A percentile compares a stretch with the other conserved stretches of the same genome.
Conservation (phyloP, 2,329 filamentous ascomycete species). For the Nothophoma quercina region DNA sequence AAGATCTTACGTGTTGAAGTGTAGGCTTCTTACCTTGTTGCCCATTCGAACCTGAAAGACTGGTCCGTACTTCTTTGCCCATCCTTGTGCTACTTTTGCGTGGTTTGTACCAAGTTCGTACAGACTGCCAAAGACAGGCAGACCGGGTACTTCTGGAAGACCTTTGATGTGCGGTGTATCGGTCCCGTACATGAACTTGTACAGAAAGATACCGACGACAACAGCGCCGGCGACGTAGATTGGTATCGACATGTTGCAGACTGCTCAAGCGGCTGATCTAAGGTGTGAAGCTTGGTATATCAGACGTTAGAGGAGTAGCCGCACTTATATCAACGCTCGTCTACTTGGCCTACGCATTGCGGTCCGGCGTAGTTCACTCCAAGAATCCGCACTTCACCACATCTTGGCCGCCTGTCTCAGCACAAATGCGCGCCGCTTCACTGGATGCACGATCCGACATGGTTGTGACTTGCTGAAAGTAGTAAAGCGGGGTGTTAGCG, state of each 20-base stretch:
- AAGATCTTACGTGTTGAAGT: background rate
- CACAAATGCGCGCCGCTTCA: conserved; percentile 7
- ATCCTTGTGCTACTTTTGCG: conserved; percentile 55
- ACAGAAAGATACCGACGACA: conserved; percentile 50
- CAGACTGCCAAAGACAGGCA: conserved; percentile 57
- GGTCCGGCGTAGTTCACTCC: background rate
- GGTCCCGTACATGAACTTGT: conserved; percentile 54
- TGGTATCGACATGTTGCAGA: conserved; percentile 47
- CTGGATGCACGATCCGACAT: conserved; percentile 14
- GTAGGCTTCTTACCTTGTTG: conserved; percentile 62
- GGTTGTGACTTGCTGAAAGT: conserved; percentile 6
- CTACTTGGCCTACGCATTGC: conserved; percentile 8
- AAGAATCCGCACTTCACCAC: conserved; percentile 11
- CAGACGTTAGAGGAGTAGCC: conserved; percentile 1
- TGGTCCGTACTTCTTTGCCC: conserved; percentile 58
- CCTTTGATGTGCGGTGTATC: conserved; percentile 59
- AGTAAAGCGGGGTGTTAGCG: conserved; percentile 15
- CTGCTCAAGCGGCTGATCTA: background rate
- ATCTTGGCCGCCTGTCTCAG: conserved; percentile 7
- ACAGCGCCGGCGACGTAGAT: conserved; percentile 53
- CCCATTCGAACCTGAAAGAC: conserved; percentile 66
- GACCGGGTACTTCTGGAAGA: conserved; percentile 56
- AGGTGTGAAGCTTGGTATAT: background rate
- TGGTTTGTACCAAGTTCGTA: conserved; percentile 57
- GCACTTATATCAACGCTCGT: conserved; percentile 17